Evolutionary conservation across 768 basidiomycete species (phyloP).

Genomic region (Termitomyces sp.): DNA sequence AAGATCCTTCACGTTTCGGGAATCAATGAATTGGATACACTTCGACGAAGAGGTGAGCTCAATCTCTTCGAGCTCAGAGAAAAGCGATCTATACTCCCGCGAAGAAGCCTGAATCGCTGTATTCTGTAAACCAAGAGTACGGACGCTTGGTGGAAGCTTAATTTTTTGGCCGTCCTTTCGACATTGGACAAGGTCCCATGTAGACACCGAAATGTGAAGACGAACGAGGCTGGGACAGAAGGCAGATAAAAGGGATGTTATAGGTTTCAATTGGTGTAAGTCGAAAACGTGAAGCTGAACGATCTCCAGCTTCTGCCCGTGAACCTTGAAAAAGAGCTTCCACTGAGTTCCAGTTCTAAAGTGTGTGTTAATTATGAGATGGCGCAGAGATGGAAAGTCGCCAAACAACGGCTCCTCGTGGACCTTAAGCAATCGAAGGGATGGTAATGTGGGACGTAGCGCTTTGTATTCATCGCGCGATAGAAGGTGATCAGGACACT

Average conservation of each 20-base stretch:
- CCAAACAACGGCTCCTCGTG: background rate
- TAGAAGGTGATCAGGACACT: background rate
- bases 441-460: background rate
- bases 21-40: slow-evolving; percentile 11
- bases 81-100: slow-evolving; percentile 3
- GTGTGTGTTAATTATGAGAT: background rate
- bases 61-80: slow-evolving; percentile 1
- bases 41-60: slow-evolving; percentile 1
- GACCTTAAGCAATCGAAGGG: slow-evolving; percentile 1
- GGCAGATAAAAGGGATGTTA: background rate
- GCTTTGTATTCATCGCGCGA: background rate
- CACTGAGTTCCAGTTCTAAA: background rate
- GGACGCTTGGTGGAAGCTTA: slow-evolving; percentile 9
- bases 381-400: slow-evolving; percentile 11
- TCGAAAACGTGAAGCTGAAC: slow-evolving; percentile 2
- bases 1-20: slow-evolving; percentile 10
- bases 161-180: background rate
- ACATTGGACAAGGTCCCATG: slow-evolving; percentile 1
- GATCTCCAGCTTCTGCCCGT: slow-evolving; percentile 11
- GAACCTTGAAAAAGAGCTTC: background rate
- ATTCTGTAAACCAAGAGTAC: slow-evolving; percentile 13
- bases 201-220: slow-evolving; percentile 10
- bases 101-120: slow-evolving; percentile 3
- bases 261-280: background rate
- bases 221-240: slow-evolving; percentile 12